phyloP scores from a whole-genome alignment of 2,329 filamentous ascomycete species.

The Alternaria sp. region DNA sequence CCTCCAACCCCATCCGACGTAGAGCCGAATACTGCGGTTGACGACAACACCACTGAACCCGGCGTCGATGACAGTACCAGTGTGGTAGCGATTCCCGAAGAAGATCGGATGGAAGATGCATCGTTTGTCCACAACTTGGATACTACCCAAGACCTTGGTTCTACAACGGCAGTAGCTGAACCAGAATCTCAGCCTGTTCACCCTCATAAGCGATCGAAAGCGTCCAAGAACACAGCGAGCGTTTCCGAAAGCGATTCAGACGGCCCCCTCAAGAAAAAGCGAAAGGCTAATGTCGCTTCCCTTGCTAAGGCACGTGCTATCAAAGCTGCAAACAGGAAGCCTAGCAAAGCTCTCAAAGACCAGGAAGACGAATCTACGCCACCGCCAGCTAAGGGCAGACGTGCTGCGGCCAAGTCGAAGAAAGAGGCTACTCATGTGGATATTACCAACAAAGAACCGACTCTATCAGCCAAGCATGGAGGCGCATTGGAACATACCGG shows the following conservation, averaged over 20 bases:
- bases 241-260: conserved; percentile 10
- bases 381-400: neutral
- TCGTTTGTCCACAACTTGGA: neutral
- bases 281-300: neutral
- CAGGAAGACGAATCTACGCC: too few relatives aligned
- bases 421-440: neutral
- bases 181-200: neutral
- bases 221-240: neutral
- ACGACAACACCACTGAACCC: neutral
- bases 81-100: neutral
- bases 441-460: too few relatives aligned
- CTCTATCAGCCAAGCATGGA: neutral
- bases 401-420: neutral
- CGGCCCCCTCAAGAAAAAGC: conserved; percentile 10
- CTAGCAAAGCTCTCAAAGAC: neutral
- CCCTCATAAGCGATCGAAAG: neutral
- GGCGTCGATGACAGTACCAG: neutral
- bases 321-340: neutral
- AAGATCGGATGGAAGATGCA: neutral
- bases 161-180: neutral
- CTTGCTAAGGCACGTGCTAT: neutral
- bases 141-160: neutral
- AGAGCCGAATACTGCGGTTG: neutral
- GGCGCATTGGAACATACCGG: neutral
- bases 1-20: neutral